A percentile compares a stretch with the other conserved stretches of the same genome.
Evolutionary conservation across 345 rosid species (phyloP).

Genomic region (Schrenkiella parvula): DNA sequence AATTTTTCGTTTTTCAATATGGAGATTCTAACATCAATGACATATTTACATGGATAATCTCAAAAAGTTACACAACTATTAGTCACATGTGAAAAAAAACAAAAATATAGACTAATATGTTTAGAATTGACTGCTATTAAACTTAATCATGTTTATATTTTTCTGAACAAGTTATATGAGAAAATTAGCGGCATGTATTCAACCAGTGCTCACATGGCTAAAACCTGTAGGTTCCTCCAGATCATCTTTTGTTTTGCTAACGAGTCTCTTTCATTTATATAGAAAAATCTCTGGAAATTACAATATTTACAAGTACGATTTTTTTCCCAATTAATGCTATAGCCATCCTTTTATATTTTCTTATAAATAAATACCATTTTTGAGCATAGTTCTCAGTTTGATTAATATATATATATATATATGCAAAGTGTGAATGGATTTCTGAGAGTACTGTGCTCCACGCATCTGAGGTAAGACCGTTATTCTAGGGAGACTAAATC

Average conservation of each 20-base stretch:
- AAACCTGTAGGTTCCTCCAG: background rate
- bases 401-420: background rate
- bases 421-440: background rate
- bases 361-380: background rate
- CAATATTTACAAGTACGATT: background rate
- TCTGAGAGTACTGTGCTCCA: background rate
- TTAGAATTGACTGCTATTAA: background rate
- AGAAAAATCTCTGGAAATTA: background rate
- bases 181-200: background rate
- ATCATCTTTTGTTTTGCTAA: background rate
- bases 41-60: background rate
- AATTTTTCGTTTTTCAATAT: background rate
- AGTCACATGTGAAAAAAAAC: background rate
- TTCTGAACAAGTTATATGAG: background rate
- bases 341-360: background rate
- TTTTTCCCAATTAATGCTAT: background rate
- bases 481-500: background rate
- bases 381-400: background rate
- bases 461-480: slow-evolving; percentile 6
- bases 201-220: slow-evolving; percentile 5
- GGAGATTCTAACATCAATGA: background rate
- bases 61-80: background rate
- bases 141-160: background rate
- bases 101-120: background rate
- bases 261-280: background rate